Conservation (phyloP, 2,329 filamentous ascomycete genomes). For the Colletotrichum musicola region DNA sequence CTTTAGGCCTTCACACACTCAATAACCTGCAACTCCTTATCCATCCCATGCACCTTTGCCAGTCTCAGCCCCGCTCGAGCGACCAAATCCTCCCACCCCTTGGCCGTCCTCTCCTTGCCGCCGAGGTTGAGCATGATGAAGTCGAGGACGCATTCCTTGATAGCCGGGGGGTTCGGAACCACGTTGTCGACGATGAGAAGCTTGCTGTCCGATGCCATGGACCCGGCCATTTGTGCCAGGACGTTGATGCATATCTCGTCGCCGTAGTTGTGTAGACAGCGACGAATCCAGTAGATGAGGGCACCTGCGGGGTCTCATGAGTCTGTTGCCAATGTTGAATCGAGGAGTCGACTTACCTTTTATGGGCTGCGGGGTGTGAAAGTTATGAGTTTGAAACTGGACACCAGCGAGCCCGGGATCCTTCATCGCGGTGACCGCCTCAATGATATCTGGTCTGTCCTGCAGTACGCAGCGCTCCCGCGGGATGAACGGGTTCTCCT, state of each 20-base stretch:
- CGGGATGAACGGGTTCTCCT: slow-evolving; percentile 13
- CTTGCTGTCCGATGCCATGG: slow-evolving; percentile 49
- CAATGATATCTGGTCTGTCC: neutral
- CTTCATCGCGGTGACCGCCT: neutral
- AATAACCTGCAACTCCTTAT: slow-evolving; percentile 19
- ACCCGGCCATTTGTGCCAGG: slow-evolving; percentile 44
- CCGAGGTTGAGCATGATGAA: slow-evolving; percentile 47
- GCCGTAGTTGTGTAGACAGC: slow-evolving; percentile 53
- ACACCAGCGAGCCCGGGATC: neutral
- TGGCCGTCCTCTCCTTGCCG: slow-evolving; percentile 48
- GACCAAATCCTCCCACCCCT: slow-evolving; percentile 42
- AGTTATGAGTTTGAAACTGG: neutral
- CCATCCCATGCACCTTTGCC: slow-evolving; percentile 36
- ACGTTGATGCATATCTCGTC: slow-evolving; percentile 48
- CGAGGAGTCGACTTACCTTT: neutral
- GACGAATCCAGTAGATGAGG: slow-evolving; percentile 50
- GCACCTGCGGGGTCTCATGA: slow-evolving; percentile 45
- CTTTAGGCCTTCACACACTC: slow-evolving; percentile 1
- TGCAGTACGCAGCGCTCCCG: neutral
- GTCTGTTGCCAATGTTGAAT: neutral
- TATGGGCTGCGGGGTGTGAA: neutral
- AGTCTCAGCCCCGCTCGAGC: slow-evolving; percentile 45
- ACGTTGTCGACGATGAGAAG: slow-evolving; percentile 49
- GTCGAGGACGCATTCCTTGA: slow-evolving; percentile 43
- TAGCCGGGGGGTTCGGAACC: slow-evolving; percentile 43